A percentile compares a stretch with the other conserved stretches of the same genome.
Evolutionary conservation across 805 yeast genomes (phyloP).

Genomic region (Wickerhamomyces subpelliculosus): DNA sequence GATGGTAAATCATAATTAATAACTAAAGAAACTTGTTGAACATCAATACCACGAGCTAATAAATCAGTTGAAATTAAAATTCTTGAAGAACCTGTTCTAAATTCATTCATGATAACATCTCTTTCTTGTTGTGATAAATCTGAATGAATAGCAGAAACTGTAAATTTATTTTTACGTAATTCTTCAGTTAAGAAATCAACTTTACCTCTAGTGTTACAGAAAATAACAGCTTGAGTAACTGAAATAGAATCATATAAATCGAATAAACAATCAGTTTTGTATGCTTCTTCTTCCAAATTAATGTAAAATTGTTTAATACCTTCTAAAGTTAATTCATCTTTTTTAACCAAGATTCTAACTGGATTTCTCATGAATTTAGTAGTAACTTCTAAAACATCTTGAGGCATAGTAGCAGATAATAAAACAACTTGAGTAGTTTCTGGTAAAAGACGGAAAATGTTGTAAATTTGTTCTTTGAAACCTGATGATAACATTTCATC

Average conservation of each 20-base stretch:
- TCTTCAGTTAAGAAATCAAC: conserved; percentile 83
- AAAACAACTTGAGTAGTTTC: conserved; percentile 89
- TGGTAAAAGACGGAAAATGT: conserved; percentile 85
- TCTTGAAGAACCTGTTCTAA: conserved; percentile 90
- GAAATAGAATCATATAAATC: conserved; percentile 94
- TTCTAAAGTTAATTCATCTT: conserved; percentile 92
- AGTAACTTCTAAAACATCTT: conserved; percentile 86
- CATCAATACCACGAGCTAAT: conserved; percentile 97
- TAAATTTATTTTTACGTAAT: conserved; percentile 72
- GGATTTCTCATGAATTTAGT: conserved; percentile 93
- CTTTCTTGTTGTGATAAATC: conserved; percentile 93
- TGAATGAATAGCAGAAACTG: conserved; percentile 93
- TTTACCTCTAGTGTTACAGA: conserved; percentile 93
- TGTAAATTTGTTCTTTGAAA: conserved; percentile 92
- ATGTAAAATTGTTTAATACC: conserved; percentile 92
- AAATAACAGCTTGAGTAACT: conserved; percentile 94
- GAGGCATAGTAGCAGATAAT: conserved; percentile 91
- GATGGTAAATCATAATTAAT: conserved; percentile 90
- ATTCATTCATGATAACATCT: conserved; percentile 92
- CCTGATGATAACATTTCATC: conserved; percentile 94
- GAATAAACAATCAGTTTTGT: conserved; percentile 90
- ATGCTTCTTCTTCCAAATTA: conserved; percentile 87
- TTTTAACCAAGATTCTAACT: conserved; percentile 86
- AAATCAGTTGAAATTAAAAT: conserved; percentile 91
- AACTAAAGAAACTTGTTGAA: conserved; percentile 93